Evolutionary conservation across 2,329 filamentous ascomycete genomes (phyloP).

Genomic region (Beauveria sp.): DNA sequence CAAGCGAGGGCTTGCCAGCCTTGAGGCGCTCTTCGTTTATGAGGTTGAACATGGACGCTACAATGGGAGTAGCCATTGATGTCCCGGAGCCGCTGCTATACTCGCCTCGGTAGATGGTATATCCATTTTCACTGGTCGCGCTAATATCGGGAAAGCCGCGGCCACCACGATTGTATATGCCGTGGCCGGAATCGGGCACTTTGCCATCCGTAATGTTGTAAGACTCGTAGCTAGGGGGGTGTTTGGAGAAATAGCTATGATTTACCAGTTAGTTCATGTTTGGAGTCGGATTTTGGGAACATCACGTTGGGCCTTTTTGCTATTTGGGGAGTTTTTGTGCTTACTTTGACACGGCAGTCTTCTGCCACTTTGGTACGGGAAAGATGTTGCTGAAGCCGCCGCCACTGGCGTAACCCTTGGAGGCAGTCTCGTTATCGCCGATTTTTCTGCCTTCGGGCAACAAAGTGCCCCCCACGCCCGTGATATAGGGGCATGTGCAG

Average conservation of each 20-base stretch:
- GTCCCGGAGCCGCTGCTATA: neutral
- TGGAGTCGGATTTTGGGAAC: too few relatives aligned
- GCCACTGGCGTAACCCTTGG: conserved; percentile 31
- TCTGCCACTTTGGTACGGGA: conserved; percentile 38
- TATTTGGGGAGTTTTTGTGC: neutral
- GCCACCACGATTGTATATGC: conserved; percentile 14
- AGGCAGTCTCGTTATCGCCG: conserved; percentile 37
- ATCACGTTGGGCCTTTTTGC: neutral
- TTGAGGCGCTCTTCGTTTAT: conserved; percentile 14
- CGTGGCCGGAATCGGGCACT: too few relatives aligned
- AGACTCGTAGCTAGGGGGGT: neutral
- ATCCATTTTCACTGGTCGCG: conserved; percentile 38
- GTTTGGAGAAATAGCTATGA: too few relatives aligned
- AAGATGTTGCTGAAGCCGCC: conserved; percentile 34
- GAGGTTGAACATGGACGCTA: conserved; percentile 15
- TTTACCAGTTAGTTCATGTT: too few relatives aligned
- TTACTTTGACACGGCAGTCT: conserved; percentile 24
- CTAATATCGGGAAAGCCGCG: conserved; percentile 32
- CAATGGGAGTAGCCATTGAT: conserved; percentile 14
- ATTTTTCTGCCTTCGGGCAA: conserved; percentile 31
- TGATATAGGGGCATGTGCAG: conserved; percentile 37
- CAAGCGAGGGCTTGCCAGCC: conserved; percentile 29
- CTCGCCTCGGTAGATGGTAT: conserved; percentile 28
- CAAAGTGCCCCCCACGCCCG: conserved; percentile 42
- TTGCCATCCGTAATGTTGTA: conserved; percentile 25